Percentiles rank a stretch among this genome's conserved stretches.
These are phyloP conservation scores for Elongisporangium senticosum DNA, from an alignment of 352 stramenopile genomes.

Conservation along the genomic window DNA sequence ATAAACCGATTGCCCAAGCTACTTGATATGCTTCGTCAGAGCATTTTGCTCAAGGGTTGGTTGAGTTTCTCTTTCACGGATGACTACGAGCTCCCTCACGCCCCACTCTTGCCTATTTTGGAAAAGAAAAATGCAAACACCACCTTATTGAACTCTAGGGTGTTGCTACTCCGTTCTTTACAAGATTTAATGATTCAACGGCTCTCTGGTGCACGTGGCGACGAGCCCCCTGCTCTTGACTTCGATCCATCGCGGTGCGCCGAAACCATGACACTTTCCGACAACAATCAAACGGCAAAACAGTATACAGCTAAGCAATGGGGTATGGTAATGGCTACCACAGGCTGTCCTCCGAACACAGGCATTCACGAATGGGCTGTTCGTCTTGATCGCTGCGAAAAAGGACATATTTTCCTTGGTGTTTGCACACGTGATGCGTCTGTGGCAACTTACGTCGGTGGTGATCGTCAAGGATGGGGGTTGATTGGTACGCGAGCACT, in stretches of 20 bases:
- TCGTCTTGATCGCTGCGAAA: constrained; percentile 83
- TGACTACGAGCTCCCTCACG: constrained; percentile 58
- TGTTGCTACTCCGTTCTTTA: constrained; percentile 69
- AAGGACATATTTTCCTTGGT: constrained; percentile 87
- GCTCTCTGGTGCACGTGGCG: constrained; percentile 60
- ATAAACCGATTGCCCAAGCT: constrained; percentile 51
- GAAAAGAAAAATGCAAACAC: constrained; percentile 26
- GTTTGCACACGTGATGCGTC: constrained; percentile 84
- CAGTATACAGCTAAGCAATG: constrained; percentile 89
- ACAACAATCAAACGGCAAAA: constrained; percentile 78
- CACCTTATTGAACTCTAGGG: constrained; percentile 30
- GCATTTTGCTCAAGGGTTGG: constrained; percentile 53
- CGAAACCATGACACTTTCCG: constrained; percentile 85
- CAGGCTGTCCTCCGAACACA: constrained; percentile 75
- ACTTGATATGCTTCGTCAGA: constrained; percentile 62
- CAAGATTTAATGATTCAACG: constrained; percentile 85
- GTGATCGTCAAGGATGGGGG: constrained; percentile 84
- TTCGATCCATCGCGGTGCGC: constrained; percentile 84
- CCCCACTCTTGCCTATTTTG: constrained; percentile 59
- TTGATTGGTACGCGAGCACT: constrained; percentile 84
- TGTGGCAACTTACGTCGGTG: constrained; percentile 84
- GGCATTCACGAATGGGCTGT: constrained; percentile 87
- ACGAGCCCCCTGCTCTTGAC: constrained; percentile 75
- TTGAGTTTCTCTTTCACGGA: constrained; percentile 47
- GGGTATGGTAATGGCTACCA: constrained; percentile 88